These are phyloP conservation scores for Raffaelea ambrosiae DNA, from an alignment of 2,329 filamentous ascomycete species.

Conservation along the genomic window DNA sequence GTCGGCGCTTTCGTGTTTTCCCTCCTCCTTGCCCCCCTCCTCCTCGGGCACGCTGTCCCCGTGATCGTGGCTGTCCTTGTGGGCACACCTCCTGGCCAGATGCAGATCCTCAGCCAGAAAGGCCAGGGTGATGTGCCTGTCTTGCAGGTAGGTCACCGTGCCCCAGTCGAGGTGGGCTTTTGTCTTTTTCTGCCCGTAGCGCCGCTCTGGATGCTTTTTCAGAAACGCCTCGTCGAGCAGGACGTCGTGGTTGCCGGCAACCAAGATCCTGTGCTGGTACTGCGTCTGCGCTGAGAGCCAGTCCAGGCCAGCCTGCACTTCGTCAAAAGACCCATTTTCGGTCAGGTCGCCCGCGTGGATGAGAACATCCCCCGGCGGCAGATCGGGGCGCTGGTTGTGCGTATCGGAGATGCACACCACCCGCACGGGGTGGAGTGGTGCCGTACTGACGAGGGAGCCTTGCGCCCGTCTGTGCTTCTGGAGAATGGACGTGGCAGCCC, in stretches of 20 bases:
- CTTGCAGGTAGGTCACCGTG: slow-evolving; percentile 14
- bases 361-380: slow-evolving; percentile 29
- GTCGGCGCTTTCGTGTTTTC: too few relatives aligned
- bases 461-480: neutral
- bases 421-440: neutral
- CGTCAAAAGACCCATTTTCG: slow-evolving; percentile 25
- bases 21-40: too few relatives aligned
- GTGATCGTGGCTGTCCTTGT: too few relatives aligned
- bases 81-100: too few relatives aligned
- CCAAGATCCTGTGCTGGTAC: slow-evolving; percentile 25
- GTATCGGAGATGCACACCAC: slow-evolving; percentile 31
- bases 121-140: slow-evolving; percentile 7
- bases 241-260: slow-evolving; percentile 18
- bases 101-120: neutral
- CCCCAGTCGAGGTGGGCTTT: slow-evolving; percentile 15
- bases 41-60: neutral
- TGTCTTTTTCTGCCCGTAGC: slow-evolving; percentile 10
- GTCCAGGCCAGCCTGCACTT: slow-evolving; percentile 25
- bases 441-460: too few relatives aligned
- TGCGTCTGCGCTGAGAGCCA: slow-evolving; percentile 25
- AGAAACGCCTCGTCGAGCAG: slow-evolving; percentile 11
- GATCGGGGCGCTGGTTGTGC: slow-evolving; percentile 24
- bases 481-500: neutral
- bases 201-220: slow-evolving; percentile 7
- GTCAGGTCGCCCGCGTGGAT: slow-evolving; percentile 34